phyloP scores from a whole-genome alignment of 2,329 filamentous ascomycete genomes.

The Colletotrichum gigasporum region DNA sequence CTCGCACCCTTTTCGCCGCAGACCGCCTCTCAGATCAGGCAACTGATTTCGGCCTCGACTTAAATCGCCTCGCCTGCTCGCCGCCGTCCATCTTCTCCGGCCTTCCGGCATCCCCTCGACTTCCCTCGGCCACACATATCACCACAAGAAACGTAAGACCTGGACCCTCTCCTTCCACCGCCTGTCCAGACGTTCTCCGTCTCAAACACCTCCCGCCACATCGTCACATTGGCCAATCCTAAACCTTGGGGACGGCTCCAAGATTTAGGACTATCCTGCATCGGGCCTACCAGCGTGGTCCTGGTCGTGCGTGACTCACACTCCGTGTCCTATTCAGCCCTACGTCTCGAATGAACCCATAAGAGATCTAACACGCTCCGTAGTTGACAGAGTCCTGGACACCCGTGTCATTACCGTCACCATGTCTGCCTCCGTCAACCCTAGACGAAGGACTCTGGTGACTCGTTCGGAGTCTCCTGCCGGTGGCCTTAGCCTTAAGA shows the following conservation, averaged over 20 bases:
- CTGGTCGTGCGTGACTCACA: slow-evolving; percentile 45
- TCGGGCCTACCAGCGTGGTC: slow-evolving; percentile 15
- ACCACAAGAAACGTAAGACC: slow-evolving; percentile 14
- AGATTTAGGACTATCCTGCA: slow-evolving; percentile 26
- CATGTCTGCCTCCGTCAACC: slow-evolving; percentile 58
- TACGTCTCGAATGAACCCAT: slow-evolving; percentile 28
- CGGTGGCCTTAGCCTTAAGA: slow-evolving; percentile 58
- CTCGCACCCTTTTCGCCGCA: background rate
- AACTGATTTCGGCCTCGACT: slow-evolving; percentile 28
- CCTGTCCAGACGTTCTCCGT: slow-evolving; percentile 2
- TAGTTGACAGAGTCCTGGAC: slow-evolving; percentile 42
- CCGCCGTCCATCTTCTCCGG: slow-evolving; percentile 3
- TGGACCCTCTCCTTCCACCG: slow-evolving; percentile 14
- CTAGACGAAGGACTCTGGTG: slow-evolving; percentile 56
- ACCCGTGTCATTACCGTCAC: slow-evolving; percentile 39
- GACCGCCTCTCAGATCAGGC: slow-evolving; percentile 21
- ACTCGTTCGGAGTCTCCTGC: slow-evolving; percentile 49
- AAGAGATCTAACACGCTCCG: slow-evolving; percentile 31
- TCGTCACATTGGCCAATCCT: slow-evolving; percentile 29
- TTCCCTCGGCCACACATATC: background rate
- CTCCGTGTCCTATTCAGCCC: slow-evolving; percentile 37
- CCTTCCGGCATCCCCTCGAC: too few species aligned
- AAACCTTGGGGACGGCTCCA: slow-evolving; percentile 16
- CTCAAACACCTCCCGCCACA: slow-evolving; percentile 23
- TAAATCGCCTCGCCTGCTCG: slow-evolving; percentile 28